These are phyloP conservation scores for Combretum micranthum DNA, from an alignment of 345 rosid genomes.

Conservation along the genomic window DNA sequence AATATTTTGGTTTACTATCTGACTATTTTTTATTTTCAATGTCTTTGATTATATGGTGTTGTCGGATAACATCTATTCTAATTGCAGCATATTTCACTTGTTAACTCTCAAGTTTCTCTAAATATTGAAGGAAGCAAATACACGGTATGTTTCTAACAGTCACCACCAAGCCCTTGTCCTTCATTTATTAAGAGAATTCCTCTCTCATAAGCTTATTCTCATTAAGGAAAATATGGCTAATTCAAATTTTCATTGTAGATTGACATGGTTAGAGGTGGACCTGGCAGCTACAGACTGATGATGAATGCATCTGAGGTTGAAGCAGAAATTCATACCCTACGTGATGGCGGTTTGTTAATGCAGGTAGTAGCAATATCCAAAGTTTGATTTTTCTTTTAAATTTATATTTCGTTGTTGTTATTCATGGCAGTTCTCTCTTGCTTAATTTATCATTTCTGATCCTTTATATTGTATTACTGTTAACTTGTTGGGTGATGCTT, in stretches of 20 bases:
- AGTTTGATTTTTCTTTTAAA: constrained; percentile 1
- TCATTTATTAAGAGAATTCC: neutral
- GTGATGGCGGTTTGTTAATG: constrained; percentile 98
- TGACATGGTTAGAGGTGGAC: constrained; percentile 90
- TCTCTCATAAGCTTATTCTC: neutral
- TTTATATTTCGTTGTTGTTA: neutral
- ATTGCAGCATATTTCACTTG: constrained; percentile 92
- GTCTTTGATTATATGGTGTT: constrained; percentile 9
- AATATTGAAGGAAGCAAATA: constrained; percentile 99
- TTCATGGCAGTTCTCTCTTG: neutral
- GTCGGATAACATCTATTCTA: constrained; percentile 10
- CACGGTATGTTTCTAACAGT: constrained; percentile 36
- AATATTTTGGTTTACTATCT: constrained; percentile 4
- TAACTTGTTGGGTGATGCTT: too few relatives aligned
- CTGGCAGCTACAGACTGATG: constrained; percentile 84
- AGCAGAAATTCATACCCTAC: constrained; percentile 94
- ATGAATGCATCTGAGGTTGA: constrained; percentile 89
- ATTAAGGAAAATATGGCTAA: neutral
- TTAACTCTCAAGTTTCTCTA: constrained; percentile 90
- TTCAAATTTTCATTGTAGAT: constrained; percentile 43
- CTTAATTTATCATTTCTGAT: too few relatives aligned
- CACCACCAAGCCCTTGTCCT: neutral
- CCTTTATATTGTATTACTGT: too few relatives aligned
- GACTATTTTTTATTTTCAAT: neutral
- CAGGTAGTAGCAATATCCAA: constrained; percentile 57